Percentiles rank a stretch among this genome's conserved stretches.
phyloP scores from a whole-genome alignment of 73 alveolate species.

The Effrenium voratum region DNA sequence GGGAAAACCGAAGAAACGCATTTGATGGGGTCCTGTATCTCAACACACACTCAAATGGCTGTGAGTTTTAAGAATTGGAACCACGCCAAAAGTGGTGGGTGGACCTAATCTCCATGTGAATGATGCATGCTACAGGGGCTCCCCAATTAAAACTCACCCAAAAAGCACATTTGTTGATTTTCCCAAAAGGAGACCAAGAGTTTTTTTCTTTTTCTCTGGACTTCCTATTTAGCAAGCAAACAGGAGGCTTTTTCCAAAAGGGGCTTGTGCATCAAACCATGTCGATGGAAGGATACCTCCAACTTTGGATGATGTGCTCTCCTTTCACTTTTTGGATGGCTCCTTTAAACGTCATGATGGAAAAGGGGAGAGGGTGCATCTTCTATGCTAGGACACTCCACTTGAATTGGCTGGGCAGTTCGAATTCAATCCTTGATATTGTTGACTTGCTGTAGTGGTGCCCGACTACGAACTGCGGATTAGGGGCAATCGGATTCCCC shows the following conservation, averaged over 20 bases:
- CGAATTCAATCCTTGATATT: no score
- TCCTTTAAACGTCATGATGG: neutral
- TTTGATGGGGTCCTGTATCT: no score
- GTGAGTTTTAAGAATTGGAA: no score
- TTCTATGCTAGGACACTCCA: no score
- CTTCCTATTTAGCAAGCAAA: neutral
- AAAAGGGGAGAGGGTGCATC: neutral
- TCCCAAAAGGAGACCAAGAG: no score
- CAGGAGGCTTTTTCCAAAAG: neutral
- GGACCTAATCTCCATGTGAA: neutral
- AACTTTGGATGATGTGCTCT: neutral
- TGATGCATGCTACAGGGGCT: neutral
- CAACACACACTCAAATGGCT: no score
- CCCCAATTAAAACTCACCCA: neutral
- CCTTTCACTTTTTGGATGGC: neutral
- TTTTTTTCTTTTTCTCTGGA: neutral
- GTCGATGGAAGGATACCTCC: neutral
- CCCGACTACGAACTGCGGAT: no score
- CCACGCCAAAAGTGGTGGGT: no score
- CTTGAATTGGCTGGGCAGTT: no score
- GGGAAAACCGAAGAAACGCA: no score
- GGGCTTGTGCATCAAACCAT: neutral
- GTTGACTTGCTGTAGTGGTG: no score
- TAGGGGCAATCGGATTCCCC: no score
- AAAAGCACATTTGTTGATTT: neutral